phyloP scores from a whole-genome alignment of 129 eudicot genomes.

The Saposhnikovia divaricata region DNA sequence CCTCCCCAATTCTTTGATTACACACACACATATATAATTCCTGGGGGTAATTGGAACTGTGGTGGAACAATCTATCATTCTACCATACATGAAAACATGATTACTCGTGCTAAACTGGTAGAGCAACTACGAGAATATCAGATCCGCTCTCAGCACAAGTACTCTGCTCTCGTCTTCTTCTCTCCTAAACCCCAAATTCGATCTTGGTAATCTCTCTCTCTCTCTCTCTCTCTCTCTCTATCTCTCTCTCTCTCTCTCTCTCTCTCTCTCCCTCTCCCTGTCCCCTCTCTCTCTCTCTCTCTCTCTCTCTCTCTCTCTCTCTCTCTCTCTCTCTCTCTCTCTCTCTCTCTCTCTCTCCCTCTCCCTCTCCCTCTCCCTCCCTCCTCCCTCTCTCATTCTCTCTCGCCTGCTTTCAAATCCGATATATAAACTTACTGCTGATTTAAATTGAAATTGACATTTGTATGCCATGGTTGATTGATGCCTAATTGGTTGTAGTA shows the following conservation, averaged over 20 bases:
- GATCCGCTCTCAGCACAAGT: constrained; percentile 82
- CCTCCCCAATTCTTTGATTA: no score
- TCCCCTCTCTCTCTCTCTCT: neutral
- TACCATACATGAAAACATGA: constrained; percentile 22
- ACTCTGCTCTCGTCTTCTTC: constrained; percentile 64
- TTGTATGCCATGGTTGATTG: neutral
- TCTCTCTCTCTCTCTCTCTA: neutral
- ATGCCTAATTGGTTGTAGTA: neutral
- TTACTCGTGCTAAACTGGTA: constrained; percentile 72
- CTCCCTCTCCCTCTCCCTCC: no score
- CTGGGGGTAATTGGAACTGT: neutral
- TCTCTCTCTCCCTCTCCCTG: neutral
- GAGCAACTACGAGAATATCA: constrained; percentile 85
- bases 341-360: neutral
- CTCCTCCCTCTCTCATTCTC: no score
- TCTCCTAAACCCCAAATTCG: constrained; percentile 61
- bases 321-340: constrained; percentile 1
- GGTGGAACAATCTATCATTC: no score
- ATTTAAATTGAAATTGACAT: no score
- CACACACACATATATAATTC: no score
- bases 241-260: neutral
- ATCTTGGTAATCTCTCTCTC: constrained; percentile 43
- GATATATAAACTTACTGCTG: no score
- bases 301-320: neutral
- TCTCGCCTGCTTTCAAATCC: neutral